phyloP scores from a whole-genome alignment of 2,329 filamentous ascomycete species.

The Trichoderma sp. region DNA sequence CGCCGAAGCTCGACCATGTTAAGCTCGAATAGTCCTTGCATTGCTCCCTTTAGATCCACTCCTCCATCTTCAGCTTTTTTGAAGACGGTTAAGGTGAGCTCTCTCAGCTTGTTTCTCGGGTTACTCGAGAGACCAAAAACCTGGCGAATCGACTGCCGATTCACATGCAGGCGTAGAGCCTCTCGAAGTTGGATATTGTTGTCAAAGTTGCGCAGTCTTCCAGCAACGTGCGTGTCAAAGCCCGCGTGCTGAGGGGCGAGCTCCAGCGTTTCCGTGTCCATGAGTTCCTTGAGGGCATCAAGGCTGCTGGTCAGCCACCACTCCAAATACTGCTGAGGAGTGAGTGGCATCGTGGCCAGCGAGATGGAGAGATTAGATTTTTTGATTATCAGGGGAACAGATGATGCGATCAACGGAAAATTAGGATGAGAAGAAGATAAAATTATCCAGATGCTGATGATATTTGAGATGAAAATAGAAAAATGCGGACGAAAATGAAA shows the following conservation, averaged over 20 bases:
- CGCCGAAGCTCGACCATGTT: constrained; percentile 43
- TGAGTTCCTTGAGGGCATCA: constrained; percentile 36
- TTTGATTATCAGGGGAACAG: background rate
- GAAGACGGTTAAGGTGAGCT: constrained; percentile 37
- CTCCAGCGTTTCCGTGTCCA: constrained; percentile 32
- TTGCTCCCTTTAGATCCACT: constrained; percentile 34
- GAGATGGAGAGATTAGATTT: too few species aligned
- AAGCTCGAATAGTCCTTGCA: constrained; percentile 41
- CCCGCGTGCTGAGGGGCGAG: constrained; percentile 38
- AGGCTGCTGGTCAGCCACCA: constrained; percentile 42
- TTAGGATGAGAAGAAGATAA: background rate
- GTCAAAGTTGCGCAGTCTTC: constrained; percentile 41
- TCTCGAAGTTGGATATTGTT: constrained; percentile 33
- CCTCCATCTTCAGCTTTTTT: constrained; percentile 36
- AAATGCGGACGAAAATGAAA: background rate
- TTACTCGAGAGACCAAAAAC: constrained; percentile 35
- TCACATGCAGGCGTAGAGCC: constrained; percentile 33
- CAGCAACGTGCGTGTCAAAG: constrained; percentile 35
- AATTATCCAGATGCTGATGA: background rate
- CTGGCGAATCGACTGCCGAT: constrained; percentile 29
- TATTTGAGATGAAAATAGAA: background rate
- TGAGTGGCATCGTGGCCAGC: constrained; percentile 38
- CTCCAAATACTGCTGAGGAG: constrained; percentile 39
- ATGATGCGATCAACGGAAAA: background rate
- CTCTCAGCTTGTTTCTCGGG: constrained; percentile 37